phyloP scores from a whole-genome alignment of 1,139 yeast genomes.

The Geotrichum fermentans region DNA sequence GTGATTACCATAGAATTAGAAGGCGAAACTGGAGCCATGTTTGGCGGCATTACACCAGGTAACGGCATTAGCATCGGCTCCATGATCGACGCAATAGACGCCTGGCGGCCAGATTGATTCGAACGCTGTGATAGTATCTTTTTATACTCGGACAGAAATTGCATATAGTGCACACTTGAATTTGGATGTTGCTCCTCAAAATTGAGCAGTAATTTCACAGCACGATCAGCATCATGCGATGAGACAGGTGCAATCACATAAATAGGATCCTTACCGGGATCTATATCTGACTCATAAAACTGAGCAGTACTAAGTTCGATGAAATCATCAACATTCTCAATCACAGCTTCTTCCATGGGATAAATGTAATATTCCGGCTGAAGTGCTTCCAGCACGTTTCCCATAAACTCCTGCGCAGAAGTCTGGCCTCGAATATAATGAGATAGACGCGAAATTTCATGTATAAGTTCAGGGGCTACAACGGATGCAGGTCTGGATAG shows the following conservation, averaged over 20 bases:
- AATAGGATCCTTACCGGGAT: slow-evolving; percentile 2
- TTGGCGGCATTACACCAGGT: background rate
- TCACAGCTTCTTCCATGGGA: slow-evolving; percentile 14
- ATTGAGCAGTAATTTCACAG: slow-evolving; percentile 11
- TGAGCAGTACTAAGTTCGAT: slow-evolving; percentile 19
- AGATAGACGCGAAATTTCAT: slow-evolving; percentile 6
- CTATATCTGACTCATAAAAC: slow-evolving; percentile 11
- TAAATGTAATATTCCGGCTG: slow-evolving; percentile 9
- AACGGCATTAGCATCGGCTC: background rate
- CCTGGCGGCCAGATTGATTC: background rate
- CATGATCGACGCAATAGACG: slow-evolving; percentile 1
- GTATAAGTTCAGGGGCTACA: background rate
- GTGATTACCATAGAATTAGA: slow-evolving; percentile 1
- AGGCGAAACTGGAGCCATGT: background rate
- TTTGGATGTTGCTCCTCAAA: slow-evolving; percentile 15
- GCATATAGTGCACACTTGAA: slow-evolving; percentile 1
- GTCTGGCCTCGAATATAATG: slow-evolving; percentile 6
- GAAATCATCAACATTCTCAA: slow-evolving; percentile 17
- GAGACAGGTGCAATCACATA: slow-evolving; percentile 11
- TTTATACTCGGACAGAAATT: slow-evolving; percentile 2
- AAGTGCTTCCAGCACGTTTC: background rate
- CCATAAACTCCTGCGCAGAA: slow-evolving; percentile 10
- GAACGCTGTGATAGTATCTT: background rate
- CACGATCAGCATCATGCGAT: slow-evolving; percentile 4
- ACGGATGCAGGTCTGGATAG: slow-evolving; percentile 6